phyloP scores from a whole-genome alignment of 148 eudicot genomes.

The Arbutus unedo region DNA sequence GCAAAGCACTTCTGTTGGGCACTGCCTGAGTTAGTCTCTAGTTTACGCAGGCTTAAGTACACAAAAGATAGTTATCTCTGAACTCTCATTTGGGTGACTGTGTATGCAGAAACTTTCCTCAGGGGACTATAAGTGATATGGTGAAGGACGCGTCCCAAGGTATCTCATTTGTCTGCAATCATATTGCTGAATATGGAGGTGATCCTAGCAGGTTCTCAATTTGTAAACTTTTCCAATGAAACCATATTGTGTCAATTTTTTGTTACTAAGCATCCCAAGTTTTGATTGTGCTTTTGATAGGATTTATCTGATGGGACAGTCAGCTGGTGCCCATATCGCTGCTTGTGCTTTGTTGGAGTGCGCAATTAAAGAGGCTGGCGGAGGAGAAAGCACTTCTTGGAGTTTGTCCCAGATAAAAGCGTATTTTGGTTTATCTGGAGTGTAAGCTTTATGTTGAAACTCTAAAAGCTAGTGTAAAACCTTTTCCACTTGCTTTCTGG shows the following conservation, averaged over 20 bases:
- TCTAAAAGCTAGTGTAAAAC: not conserved
- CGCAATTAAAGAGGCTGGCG: conserved; percentile 70
- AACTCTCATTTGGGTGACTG: not conserved
- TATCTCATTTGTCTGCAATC: conserved; percentile 83
- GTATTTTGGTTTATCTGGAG: conserved; percentile 97
- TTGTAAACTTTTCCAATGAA: not conserved
- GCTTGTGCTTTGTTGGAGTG: conserved; percentile 88
- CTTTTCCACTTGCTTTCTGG: not conserved
- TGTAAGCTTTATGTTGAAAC: conserved; percentile 35
- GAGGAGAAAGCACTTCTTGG: conserved; percentile 60
- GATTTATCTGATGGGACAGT: conserved; percentile 93
- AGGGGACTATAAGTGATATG: conserved; percentile 93
- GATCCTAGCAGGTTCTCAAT: conserved; percentile 75
- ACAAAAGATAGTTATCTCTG: not conserved
- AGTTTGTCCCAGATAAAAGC: conserved; percentile 79
- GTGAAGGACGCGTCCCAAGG: conserved; percentile 86
- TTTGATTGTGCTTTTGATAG: conserved; percentile 30
- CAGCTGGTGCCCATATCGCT: conserved; percentile 98
- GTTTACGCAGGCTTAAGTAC: not conserved
- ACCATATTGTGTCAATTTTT: not conserved
- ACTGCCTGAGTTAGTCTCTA: not conserved
- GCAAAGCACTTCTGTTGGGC: not conserved
- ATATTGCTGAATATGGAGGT: conserved; percentile 94
- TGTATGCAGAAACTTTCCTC: conserved; percentile 83
- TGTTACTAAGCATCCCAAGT: conserved; percentile 4